Base-by-base conservation (phyloP, 2,329 filamentous ascomycete species). In the Plectosphaerella plurivora region DNA sequence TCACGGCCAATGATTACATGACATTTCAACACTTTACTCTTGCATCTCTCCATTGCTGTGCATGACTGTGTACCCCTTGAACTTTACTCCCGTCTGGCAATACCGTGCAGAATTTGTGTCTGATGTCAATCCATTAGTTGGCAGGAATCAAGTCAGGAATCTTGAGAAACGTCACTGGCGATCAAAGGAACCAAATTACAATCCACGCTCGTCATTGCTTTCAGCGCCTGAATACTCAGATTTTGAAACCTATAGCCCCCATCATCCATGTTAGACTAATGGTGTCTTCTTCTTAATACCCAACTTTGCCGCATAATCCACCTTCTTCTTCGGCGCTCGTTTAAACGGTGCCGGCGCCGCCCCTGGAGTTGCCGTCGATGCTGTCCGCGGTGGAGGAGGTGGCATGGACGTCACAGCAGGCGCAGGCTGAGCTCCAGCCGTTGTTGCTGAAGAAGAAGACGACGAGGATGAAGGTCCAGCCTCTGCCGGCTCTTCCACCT, bases 241-340 rank as follows among this genome's bases (percentile, higher is more conserved):
- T n/a, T 22, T 22, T 5, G 22, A 22, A 5, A 22, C 3, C 22
- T 22, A 22, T 46, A 2, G 16, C 14, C 8, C 20, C 44, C 10
- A 24, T 22, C 18, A n/a, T 8, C 12, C 25, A 10, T 16, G 16
- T 54, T 24, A 85, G 5, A 83, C 77, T 16, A 86, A 63, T 1
- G 79, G 74, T 15, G 79, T 74, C 71, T 91, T 93, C 77, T 90
- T 94, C 76, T 96, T 97, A 62, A 97, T 92, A 1, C 92, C 91
- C 47, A 96, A 69, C 20, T 86, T 74, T 14, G 87, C 84, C 1
- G 84, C 75, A 53, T 88, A 81, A 54, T 94, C 85, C 70, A 94
- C 96, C 74, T 96, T 97, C 73, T 90, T 87, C 73, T 96, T 96
- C 47, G 87, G 78, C 44, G 84, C 82, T 55, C 88, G 78, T 68